These are phyloP conservation scores for Xanthoconium purpureum DNA, from an alignment of 768 basidiomycete genomes.

Conservation along the genomic window DNA sequence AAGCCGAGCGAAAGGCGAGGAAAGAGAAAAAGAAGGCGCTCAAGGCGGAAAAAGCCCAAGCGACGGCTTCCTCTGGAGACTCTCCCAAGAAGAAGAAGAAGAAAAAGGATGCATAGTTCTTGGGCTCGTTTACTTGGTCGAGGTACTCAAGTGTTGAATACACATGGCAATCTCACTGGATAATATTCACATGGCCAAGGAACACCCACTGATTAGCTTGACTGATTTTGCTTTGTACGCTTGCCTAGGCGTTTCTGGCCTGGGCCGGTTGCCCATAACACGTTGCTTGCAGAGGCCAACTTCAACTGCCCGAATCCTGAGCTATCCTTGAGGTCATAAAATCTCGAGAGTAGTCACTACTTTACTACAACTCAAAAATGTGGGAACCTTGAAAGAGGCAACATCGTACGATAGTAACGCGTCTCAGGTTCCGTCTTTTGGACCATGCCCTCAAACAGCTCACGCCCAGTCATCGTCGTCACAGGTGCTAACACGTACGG, in stretches of 20 bases:
- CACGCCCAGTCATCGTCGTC: slow-evolving; percentile 54
- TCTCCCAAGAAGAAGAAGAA: slow-evolving; percentile 45
- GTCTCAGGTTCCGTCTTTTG: not conserved
- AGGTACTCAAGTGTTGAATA: not conserved
- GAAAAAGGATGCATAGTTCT: slow-evolving; percentile 31
- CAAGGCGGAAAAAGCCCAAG: slow-evolving; percentile 70
- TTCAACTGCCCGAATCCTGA: too few species aligned
- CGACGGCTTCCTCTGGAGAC: slow-evolving; percentile 38
- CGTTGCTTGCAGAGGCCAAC: too few species aligned
- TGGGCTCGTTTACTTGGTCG: not conserved
- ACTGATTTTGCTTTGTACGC: not conserved
- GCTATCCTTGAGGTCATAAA: too few species aligned
- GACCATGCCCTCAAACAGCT: slow-evolving; percentile 26
- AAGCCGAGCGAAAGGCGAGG: slow-evolving; percentile 78
- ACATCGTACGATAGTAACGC: too few species aligned
- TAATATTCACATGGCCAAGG: not conserved
- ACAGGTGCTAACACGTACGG: slow-evolving; percentile 70
- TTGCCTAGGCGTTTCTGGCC: too few species aligned
- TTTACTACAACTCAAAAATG: too few species aligned
- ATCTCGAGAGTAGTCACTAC: too few species aligned
- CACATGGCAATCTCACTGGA: not conserved
- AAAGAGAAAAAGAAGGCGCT: slow-evolving; percentile 77
- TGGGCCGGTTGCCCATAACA: too few species aligned
- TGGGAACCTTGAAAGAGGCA: too few species aligned
- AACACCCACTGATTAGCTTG: not conserved